Evolutionary conservation across 78 protist genomes (phyloP).

Genomic region (Dictyostelium capitatum): DNA sequence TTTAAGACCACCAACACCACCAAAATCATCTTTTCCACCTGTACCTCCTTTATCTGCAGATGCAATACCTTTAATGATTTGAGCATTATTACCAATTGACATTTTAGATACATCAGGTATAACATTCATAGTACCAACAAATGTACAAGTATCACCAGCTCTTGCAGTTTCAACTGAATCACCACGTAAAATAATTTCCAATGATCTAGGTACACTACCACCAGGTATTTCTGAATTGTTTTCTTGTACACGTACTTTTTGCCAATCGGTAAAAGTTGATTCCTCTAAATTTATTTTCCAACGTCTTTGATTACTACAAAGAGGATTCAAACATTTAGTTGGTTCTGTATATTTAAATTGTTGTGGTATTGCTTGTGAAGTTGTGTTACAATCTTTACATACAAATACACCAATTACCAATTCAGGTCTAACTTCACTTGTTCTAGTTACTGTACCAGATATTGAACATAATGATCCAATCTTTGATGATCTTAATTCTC

Average conservation of each 20-base stretch:
- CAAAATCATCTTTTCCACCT: slow-evolving; percentile 68
- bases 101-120: slow-evolving; percentile 96
- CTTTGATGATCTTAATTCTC: slow-evolving; percentile 81
- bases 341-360: slow-evolving; percentile 97
- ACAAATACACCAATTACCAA: slow-evolving; percentile 93
- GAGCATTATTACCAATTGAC: slow-evolving; percentile 38
- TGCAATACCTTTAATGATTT: slow-evolving; percentile 38
- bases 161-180: slow-evolving; percentile 96
- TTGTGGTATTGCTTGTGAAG: slow-evolving; percentile 89
- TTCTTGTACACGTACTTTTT: slow-evolving; percentile 89
- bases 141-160: slow-evolving; percentile 97
- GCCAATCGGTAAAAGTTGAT: slow-evolving; percentile 97
- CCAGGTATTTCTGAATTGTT: slow-evolving; percentile 90
- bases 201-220: slow-evolving; percentile 97
- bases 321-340: slow-evolving; percentile 74
- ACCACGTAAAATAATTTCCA: slow-evolving; percentile 93
- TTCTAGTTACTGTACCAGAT: slow-evolving; percentile 98
- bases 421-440: slow-evolving; percentile 98
- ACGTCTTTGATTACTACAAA: slow-evolving; percentile 86
- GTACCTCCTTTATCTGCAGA: background rate
- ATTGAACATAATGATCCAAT: slow-evolving; percentile 91
- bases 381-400: slow-evolving; percentile 93
- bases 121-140: slow-evolving; percentile 97
- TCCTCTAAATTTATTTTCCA: slow-evolving; percentile 88
- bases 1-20: slow-evolving; percentile 95